phyloP scores from a whole-genome alignment of 2,329 filamentous ascomycete genomes.

The Fusarium algeriense region DNA sequence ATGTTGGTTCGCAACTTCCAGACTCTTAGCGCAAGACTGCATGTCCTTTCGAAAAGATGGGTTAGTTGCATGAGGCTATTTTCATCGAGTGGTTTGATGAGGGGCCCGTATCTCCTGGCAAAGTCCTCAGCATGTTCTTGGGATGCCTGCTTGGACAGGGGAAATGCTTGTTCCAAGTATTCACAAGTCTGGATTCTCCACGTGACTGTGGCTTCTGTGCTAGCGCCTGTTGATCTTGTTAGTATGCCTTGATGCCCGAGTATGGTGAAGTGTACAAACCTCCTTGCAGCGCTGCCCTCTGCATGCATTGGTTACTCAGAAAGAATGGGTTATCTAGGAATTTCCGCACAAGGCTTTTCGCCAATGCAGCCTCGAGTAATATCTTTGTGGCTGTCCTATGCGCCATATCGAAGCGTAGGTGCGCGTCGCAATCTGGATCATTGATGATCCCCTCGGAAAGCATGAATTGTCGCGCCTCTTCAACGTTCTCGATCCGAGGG shows the following conservation, averaged over 20 bases:
- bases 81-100: neutral
- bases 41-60: neutral
- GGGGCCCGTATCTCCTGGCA: neutral
- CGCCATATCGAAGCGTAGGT: neutral
- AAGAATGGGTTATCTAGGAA: neutral
- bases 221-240: neutral
- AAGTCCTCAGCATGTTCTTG: neutral
- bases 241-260: neutral
- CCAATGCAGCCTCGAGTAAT: neutral
- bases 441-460: neutral
- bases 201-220: neutral
- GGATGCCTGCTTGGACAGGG: neutral
- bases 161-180: neutral
- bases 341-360: neutral
- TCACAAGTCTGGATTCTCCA: neutral
- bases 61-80: neutral
- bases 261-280: neutral
- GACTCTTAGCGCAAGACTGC: neutral
- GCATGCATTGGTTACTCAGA: rapidly evolving
- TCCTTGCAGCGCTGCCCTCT: neutral
- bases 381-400: neutral
- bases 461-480: neutral
- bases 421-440: neutral
- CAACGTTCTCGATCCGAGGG: no score
- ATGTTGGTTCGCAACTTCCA: conserved; percentile 1